phyloP scores from a whole-genome alignment of 768 basidiomycete genomes.

The Daedaleopsis sinensis region DNA sequence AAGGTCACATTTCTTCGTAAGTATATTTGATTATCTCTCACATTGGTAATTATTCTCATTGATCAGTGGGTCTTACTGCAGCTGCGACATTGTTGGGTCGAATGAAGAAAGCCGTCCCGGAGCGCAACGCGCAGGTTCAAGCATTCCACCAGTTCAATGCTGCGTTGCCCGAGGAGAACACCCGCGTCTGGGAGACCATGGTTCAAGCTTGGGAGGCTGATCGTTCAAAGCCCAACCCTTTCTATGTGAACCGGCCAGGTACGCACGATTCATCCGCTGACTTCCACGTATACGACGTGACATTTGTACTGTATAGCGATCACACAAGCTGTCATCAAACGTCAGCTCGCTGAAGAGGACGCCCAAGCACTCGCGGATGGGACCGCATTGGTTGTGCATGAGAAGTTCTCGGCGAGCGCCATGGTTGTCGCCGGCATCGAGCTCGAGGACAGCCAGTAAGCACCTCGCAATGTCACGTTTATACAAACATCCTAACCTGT shows the following conservation, averaged over 20 bases:
- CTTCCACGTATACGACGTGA: too few relatives aligned
- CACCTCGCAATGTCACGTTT: not conserved
- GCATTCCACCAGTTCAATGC: not conserved
- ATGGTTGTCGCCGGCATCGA: not conserved
- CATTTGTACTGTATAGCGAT: too few relatives aligned
- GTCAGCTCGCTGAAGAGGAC: not conserved
- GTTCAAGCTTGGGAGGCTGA: slow-evolving; percentile 5
- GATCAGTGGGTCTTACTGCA: not conserved
- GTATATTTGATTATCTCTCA: too few relatives aligned
- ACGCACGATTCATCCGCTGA: not conserved
- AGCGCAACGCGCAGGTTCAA: not conserved
- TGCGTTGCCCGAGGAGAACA: not conserved
- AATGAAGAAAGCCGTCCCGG: slow-evolving; percentile 2
- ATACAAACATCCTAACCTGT: too few relatives aligned
- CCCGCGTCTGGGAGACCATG: not conserved
- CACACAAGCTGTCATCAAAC: not conserved
- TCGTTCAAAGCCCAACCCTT: not conserved
- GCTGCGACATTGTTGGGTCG: not conserved
- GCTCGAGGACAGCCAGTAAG: not conserved
- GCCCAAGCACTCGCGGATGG: not conserved
- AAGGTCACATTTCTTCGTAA: too few relatives aligned
- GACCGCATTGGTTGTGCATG: not conserved
- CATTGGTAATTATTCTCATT: slow-evolving; percentile 21
- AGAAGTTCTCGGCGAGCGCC: not conserved
- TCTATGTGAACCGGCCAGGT: not conserved